Evolutionary conservation across 345 rosid genomes (phyloP).

Genomic region (Hibiscus tridactylites): DNA sequence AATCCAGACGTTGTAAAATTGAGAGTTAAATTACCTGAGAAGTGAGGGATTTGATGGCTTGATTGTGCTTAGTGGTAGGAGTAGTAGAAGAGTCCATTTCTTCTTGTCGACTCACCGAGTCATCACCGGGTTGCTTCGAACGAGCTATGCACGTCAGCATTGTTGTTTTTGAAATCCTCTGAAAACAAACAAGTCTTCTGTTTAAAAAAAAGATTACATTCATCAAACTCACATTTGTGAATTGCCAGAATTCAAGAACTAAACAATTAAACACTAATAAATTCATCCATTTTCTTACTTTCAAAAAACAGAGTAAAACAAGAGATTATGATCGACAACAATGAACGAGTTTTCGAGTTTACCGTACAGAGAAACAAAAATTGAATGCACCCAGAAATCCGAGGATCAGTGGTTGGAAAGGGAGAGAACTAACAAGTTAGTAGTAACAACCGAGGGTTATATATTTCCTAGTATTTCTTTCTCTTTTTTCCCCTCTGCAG

Average conservation of each 20-base stretch:
- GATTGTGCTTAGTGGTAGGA: conserved; percentile 23
- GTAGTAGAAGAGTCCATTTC: conserved; percentile 29
- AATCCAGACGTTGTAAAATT: not conserved
- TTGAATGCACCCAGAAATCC: not conserved
- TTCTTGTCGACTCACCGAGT: conserved; percentile 49
- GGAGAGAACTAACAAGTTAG: too few relatives aligned
- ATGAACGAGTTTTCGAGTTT: not conserved
- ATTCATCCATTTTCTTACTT: not conserved
- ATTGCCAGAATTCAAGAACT: not conserved
- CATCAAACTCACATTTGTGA: not conserved
- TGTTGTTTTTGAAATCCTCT: conserved; percentile 16
- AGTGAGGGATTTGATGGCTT: conserved; percentile 61
- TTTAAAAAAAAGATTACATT: not conserved
- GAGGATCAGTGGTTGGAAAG: not conserved
- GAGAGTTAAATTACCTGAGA: conserved; percentile 51
- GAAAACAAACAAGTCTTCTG: not conserved
- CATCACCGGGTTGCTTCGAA: conserved; percentile 70
- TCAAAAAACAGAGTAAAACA: not conserved
- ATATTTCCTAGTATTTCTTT: too few relatives aligned
- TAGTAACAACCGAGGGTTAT: too few relatives aligned
- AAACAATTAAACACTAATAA: not conserved
- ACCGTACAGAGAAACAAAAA: not conserved
- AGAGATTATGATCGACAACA: not conserved
- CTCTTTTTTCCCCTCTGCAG: not conserved
- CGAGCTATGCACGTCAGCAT: conserved; percentile 98